phyloP scores from a whole-genome alignment of 352 stramenopile genomes.

The Pythium vanterpoolii region DNA sequence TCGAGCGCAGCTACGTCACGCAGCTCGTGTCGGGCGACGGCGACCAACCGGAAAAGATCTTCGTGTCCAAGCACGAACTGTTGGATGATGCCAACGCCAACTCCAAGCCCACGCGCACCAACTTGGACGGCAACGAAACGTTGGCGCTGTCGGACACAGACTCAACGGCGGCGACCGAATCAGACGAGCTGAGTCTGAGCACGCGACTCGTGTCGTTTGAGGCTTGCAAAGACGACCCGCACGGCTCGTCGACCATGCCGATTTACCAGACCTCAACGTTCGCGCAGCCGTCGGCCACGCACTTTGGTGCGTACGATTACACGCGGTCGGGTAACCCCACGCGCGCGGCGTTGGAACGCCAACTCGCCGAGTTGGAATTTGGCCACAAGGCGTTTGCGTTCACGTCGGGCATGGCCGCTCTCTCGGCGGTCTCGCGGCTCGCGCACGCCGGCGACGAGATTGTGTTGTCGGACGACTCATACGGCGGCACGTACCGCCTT shows the following conservation, averaged over 20 bases:
- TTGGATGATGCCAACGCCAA: not conserved
- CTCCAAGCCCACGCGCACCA: conserved; percentile 43
- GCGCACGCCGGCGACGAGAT: conserved; percentile 91
- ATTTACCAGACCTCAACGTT: conserved; percentile 93
- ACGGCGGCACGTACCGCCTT: conserved; percentile 95
- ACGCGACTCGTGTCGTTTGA: conserved; percentile 79
- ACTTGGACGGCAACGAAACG: conserved; percentile 76
- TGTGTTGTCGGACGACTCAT: conserved; percentile 93
- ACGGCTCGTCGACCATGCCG: conserved; percentile 88
- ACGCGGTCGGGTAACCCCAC: conserved; percentile 93
- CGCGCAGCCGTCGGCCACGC: conserved; percentile 81
- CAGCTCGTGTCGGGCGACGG: conserved; percentile 71
- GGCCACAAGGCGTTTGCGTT: conserved; percentile 86
- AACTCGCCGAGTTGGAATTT: conserved; percentile 83
- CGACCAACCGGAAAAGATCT: conserved; percentile 73
- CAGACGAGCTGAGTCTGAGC: conserved; percentile 60
- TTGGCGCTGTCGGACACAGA: conserved; percentile 28
- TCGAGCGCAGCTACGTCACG: conserved; percentile 84
- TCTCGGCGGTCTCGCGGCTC: conserved; percentile 90
- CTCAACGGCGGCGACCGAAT: conserved; percentile 25
- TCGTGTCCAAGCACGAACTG: conserved; percentile 66
- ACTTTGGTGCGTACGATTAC: conserved; percentile 94
- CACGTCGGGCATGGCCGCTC: conserved; percentile 95
- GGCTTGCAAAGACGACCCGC: conserved; percentile 84
- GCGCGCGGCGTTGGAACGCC: conserved; percentile 88